Conservation (phyloP, 176 grass and related monocot genomes). For the Hordeum vulgare region MorexV3_pseudomolecules_assembly NC_058523.1:43162043-43162542, state of each 20-base stretch:
- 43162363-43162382: slow-evolving; percentile 38
- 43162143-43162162: slow-evolving; percentile 37
- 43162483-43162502: slow-evolving; percentile 55
- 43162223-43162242: slow-evolving; percentile 52
- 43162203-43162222: slow-evolving; percentile 55
- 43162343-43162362: slow-evolving; percentile 35
- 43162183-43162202: slow-evolving; percentile 33
- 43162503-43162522: slow-evolving; percentile 65
- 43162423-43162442: slow-evolving; percentile 76
- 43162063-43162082: background rate
- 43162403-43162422: slow-evolving; percentile 18
- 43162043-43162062: background rate
- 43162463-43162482: slow-evolving; percentile 69
- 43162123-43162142: background rate
- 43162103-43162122: background rate
- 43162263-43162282: slow-evolving; percentile 41
- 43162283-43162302: slow-evolving; percentile 57
- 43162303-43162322: slow-evolving; percentile 55
- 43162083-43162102: background rate
- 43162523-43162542: slow-evolving; percentile 53
- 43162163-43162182: slow-evolving; percentile 33
- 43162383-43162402: slow-evolving; percentile 12
- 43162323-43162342: background rate
- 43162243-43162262: slow-evolving; percentile 49
- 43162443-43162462: slow-evolving; percentile 52